Conservation (phyloP, 208 protist species). For the Trichomonas vaginalis region DNA sequence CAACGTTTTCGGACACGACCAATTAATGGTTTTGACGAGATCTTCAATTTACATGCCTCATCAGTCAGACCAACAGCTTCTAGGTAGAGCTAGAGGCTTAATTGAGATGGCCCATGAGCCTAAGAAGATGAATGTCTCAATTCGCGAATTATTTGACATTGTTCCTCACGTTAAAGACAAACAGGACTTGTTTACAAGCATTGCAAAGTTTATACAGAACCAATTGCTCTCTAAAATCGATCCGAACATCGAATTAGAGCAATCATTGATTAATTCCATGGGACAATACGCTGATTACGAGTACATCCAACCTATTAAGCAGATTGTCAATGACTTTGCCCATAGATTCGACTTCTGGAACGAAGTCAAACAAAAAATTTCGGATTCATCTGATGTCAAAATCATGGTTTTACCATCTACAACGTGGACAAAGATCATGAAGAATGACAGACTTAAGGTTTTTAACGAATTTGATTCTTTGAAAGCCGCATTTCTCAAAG, state of each 20-base stretch:
- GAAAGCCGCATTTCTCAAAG: background rate
- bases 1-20: background rate
- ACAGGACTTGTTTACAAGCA: background rate
- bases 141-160: background rate
- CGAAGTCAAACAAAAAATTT: background rate
- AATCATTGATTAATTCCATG: background rate
- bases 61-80: background rate
- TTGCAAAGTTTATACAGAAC: background rate
- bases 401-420: background rate
- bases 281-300: background rate
- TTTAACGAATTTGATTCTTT: background rate
- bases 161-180: constrained; percentile 4
- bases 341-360: background rate
- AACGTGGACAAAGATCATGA: background rate
- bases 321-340: background rate
- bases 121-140: background rate
- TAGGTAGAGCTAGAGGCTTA: background rate
- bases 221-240: background rate
- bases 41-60: background rate
- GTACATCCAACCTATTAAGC: background rate
- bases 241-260: background rate
- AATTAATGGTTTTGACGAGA: background rate
- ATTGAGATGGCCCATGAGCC: background rate
- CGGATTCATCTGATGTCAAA: background rate
- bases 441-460: background rate